A percentile compares a stretch with the other conserved stretches of the same genome.
phyloP scores from a whole-genome alignment of 1,284 basidiomycete species.

The Ganoderma meredithae region DNA sequence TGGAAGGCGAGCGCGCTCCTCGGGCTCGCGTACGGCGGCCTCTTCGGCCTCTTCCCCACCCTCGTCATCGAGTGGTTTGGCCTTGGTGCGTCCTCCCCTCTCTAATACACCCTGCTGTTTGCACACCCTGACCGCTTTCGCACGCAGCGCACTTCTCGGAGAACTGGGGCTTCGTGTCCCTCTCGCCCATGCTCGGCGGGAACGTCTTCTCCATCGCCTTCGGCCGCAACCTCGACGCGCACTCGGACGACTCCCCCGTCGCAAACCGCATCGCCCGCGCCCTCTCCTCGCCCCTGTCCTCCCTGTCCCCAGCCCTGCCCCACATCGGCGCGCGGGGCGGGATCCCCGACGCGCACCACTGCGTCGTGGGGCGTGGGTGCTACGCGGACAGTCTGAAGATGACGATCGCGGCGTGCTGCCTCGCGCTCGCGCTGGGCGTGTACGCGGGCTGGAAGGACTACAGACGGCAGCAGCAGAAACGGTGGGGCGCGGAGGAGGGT shows the following conservation, averaged over 20 bases:
- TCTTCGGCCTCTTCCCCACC: conserved; percentile 82
- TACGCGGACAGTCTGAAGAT: conserved; percentile 60
- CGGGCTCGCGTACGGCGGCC: conserved; percentile 79
- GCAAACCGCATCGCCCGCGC: conserved; percentile 16
- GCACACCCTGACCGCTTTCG: conserved; percentile 8
- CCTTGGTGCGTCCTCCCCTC: conserved; percentile 42
- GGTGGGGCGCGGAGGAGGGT: conserved; percentile 15
- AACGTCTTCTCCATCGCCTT: conserved; percentile 89
- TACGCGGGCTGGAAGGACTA: conserved; percentile 59
- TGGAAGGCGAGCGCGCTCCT: conserved; percentile 81
- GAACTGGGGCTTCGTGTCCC: conserved; percentile 85
- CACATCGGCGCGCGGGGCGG: conserved; percentile 31
- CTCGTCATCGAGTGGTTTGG: conserved; percentile 91
- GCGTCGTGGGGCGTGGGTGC: conserved; percentile 57
- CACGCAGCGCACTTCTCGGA: conserved; percentile 74
- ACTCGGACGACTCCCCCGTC: conserved; percentile 47
- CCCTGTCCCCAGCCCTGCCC: background rate
- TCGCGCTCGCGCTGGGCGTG: conserved; percentile 55
- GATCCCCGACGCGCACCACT: conserved; percentile 48
- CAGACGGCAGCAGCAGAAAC: conserved; percentile 41
- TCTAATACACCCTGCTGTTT: background rate
- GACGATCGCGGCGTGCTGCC: conserved; percentile 54
- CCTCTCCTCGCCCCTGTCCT: background rate
- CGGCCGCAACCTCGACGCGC: conserved; percentile 80
- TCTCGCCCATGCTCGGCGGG: conserved; percentile 82